Base-by-base conservation (phyloP, 768 basidiomycete species). In the Gyrodon lividus region DNA sequence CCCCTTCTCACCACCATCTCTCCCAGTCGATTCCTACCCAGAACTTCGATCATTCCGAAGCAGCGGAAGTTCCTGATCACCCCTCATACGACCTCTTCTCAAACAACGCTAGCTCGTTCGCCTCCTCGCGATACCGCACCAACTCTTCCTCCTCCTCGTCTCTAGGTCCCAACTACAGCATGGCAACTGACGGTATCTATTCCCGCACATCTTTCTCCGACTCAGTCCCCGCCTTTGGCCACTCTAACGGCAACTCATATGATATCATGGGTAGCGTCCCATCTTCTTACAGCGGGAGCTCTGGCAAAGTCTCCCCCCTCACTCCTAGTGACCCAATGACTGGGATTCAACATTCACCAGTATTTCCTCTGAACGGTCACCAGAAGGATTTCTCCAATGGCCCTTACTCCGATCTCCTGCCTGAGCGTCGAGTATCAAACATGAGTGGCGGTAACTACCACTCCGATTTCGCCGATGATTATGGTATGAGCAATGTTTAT, bases 221-320 rank as follows among this genome's bases (percentile, higher is more conserved):
- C 62, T 70, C 80, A 7, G 73, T 85, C 0, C 77, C 81, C 16
- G 70, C 83, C 10, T 87, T 86, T 69, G 74, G 74, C 30, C 70
- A 74, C 39, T 72, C 80, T 9, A 79, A 73, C 58, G 64, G 73
- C 48, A 74, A 75, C 64, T 75, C 82, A 10, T 89, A 86, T 69
- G 85, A 86, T 65, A 77, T 86, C 60, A 82, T 84, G 65, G 72
- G 73, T 66, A 80, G 79, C 56, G 71, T 85, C 19, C 74, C 83
- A 20, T 83, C 84, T 3, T 84, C 83, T 14, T 81, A 83, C 70
- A 69, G 65, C 12, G 58, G 65, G 40, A 78, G 76, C 72, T 84
- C 81, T 52, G 87, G 86, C 55, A 89, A 88, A 68, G 84, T 83
- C 44, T 89, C 89, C 17, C 86, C 89, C 0, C 74, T 88, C 39